These are phyloP conservation scores for Carex pumila DNA, from an alignment of 176 grass and related monocot genomes.

Conservation along the genomic window DNA sequence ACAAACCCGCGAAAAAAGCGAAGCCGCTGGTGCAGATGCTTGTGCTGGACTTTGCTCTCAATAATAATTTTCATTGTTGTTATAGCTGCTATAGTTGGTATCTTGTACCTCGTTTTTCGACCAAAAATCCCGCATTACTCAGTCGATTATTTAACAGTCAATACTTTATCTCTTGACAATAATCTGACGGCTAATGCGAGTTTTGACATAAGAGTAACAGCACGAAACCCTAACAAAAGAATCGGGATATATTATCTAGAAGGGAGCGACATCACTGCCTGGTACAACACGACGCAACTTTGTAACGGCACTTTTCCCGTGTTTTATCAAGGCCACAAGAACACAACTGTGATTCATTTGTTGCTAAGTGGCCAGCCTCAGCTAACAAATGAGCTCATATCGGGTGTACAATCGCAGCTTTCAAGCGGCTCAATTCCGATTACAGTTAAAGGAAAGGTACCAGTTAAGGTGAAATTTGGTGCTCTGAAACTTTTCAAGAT, in stretches of 20 bases:
- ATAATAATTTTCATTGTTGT: constrained; percentile 29
- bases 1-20: constrained; percentile 7
- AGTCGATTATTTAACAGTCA: constrained; percentile 51
- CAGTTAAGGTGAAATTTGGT: constrained; percentile 68
- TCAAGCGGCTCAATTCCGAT: constrained; percentile 48
- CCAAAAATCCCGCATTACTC: constrained; percentile 80
- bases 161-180: constrained; percentile 37
- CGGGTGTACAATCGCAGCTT: constrained; percentile 29
- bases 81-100: constrained; percentile 57
- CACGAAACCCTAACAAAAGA: constrained; percentile 58
- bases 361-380: constrained; percentile 37
- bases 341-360: constrained; percentile 38
- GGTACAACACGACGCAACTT: constrained; percentile 56
- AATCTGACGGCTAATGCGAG: constrained; percentile 26
- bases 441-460: constrained; percentile 39
- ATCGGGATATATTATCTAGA: constrained; percentile 82
- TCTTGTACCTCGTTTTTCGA: constrained; percentile 69
- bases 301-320: constrained; percentile 57
- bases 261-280: constrained; percentile 44
- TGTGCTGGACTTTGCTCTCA: constrained; percentile 48
- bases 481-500: constrained; percentile 57
- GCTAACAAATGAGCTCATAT: constrained; percentile 36
- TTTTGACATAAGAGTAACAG: constrained; percentile 58
- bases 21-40: constrained; percentile 56
- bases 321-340: constrained; percentile 88